Base-by-base conservation (phyloP, 768 basidiomycete genomes). In the Russula lepida region DNA sequence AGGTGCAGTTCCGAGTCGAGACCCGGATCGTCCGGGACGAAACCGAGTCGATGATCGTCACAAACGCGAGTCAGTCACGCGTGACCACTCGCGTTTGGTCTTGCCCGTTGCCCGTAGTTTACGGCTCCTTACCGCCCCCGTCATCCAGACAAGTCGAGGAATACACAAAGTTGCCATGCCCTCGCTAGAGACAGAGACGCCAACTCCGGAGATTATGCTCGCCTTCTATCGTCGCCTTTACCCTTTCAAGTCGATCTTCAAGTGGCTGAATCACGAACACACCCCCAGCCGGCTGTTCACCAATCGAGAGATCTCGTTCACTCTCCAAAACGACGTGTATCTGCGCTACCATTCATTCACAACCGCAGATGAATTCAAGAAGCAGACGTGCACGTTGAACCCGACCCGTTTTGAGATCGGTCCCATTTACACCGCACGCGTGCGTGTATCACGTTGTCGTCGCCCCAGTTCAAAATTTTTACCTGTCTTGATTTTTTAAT, bases 321-420 rank as follows among this genome's bases (percentile, higher is more conserved):
- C 95, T 3, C 83, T 98, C 23, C 81, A 81, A 33, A 89, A 88
- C 48, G 95, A 98, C 66, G 85, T 91, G 13, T 98, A 98, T 73
- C 77, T 98, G 33, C 89, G 97, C 17, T 98, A 98, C 77, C 88
- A 97, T 72, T 95, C 91, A 2, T 99, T 97, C 72, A 78, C 75
- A 35, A 85, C 81, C 37, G 80, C 79, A 3, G 93, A 97, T 1
- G 97, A 98, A 56, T 83, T 98, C 70, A 95, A 97, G 74, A 89
- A 89, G 66, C 88, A 95, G 72, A 83, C 94, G 6, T 81, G 90
- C 63, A 74, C 85, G 37, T 77, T 92, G 57, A 94, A 90, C 65
- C 97, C 97, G 0, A 85, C 86, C 39, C 88, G 97, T 66, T 99
- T 98, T 67, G 97, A 99, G 74, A 95, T 99, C 53, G 97, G 97